Conservation (phyloP, 2,329 filamentous ascomycete species). For the Bisporella sp. region DNA sequence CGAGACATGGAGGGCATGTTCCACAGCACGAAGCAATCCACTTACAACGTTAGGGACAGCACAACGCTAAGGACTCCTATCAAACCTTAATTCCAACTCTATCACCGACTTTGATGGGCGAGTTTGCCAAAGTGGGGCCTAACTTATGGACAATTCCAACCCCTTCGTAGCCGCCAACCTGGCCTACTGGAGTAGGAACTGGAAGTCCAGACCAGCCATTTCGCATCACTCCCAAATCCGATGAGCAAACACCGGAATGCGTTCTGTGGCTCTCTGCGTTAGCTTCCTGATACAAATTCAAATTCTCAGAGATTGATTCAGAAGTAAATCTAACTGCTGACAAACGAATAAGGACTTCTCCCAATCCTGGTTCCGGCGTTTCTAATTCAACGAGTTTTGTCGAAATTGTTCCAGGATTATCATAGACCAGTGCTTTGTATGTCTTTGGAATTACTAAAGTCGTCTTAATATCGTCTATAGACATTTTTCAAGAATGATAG, state of each 20-base stretch:
- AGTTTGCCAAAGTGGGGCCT: constrained; percentile 46
- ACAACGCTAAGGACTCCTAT: no score
- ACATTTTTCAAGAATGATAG: no score
- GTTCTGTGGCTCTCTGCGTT: constrained; percentile 20
- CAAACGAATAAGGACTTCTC: constrained; percentile 54
- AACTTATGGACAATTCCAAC: constrained; percentile 56
- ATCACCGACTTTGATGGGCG: constrained; percentile 52
- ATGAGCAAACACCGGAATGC: constrained; percentile 13
- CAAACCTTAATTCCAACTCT: constrained; percentile 55
- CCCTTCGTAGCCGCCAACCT: constrained; percentile 63
- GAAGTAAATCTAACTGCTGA: not conserved
- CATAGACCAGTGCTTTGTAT: constrained; percentile 56
- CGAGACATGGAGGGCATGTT: constrained; percentile 43
- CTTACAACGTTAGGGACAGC: not conserved
- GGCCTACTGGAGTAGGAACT: constrained; percentile 47
- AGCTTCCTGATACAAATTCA: not conserved
- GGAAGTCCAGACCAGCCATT: constrained; percentile 40
- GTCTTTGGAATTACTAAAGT: constrained; percentile 40
- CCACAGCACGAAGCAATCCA: constrained; percentile 49
- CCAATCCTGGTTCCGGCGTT: constrained; percentile 52
- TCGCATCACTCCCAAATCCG: constrained; percentile 41
- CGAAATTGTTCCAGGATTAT: constrained; percentile 51
- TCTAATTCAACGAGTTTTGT: constrained; percentile 55
- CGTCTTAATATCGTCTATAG: not conserved
- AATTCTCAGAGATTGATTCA: not conserved